Conservation (phyloP, 331 rosid genomes). For the Telfairia occidentalis region DNA sequence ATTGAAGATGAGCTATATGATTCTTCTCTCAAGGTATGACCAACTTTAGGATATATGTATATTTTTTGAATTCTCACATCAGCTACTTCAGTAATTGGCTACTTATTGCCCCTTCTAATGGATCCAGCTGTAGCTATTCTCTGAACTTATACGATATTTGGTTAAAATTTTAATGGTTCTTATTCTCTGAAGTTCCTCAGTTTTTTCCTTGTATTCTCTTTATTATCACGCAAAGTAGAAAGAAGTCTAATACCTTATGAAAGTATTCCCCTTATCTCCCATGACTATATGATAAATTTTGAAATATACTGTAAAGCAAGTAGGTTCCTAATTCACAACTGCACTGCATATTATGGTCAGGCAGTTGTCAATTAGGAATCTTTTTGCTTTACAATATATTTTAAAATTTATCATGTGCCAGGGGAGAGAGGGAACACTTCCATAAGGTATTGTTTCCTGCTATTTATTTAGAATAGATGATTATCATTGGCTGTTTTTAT, state of each 20-base stretch:
- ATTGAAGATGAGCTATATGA: constrained; percentile 76
- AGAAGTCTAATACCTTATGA: neutral
- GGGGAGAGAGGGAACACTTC: neutral
- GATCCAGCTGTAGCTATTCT: neutral
- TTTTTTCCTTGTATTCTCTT: neutral
- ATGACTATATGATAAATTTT: neutral
- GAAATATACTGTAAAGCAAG: neutral
- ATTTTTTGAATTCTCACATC: neutral
- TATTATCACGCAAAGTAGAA: neutral
- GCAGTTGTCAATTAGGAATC: neutral
- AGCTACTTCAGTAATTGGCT: neutral
- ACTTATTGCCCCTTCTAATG: neutral
- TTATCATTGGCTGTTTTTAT: neutral
- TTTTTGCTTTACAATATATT: neutral
- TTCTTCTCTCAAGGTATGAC: constrained; percentile 61
- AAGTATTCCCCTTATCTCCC: neutral
- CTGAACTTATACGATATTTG: neutral
- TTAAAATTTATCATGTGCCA: neutral
- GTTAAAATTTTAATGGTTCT: neutral
- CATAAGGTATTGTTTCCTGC: neutral
- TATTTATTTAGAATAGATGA: neutral
- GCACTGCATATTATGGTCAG: neutral
- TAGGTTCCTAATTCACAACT: neutral
- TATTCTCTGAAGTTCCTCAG: neutral
- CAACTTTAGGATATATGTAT: neutral